phyloP scores from a whole-genome alignment of 1,284 basidiomycete genomes.

The Cryptococcus maquisensis region DNA sequence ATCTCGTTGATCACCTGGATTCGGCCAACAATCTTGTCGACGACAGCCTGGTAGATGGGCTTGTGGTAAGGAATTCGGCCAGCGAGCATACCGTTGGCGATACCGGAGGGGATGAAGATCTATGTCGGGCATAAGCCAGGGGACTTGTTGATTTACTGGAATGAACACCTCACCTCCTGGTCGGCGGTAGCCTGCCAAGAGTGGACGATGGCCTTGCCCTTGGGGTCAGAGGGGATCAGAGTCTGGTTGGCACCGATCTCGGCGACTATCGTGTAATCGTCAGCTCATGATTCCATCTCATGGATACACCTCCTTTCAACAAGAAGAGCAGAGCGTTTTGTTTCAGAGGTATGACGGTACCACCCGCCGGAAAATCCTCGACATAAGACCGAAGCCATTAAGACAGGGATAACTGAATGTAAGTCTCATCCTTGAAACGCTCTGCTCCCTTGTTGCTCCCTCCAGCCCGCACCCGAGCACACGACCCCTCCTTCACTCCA shows the following conservation, averaged over 20 bases:
- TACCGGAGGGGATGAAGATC: conserved; percentile 38
- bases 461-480: background rate
- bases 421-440: conserved; percentile 47
- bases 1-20: conserved; percentile 61
- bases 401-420: conserved; percentile 62
- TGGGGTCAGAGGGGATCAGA: conserved; percentile 57
- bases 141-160: background rate
- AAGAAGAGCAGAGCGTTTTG: conserved; percentile 1
- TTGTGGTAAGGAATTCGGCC: conserved; percentile 58
- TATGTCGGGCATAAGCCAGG: conserved; percentile 4
- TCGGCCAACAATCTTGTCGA: conserved; percentile 28
- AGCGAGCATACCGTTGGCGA: conserved; percentile 52
- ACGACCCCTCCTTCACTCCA: background rate
- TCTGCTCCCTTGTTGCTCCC: background rate
- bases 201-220: conserved; percentile 61
- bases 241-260: conserved; percentile 62
- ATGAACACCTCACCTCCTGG: conserved; percentile 53
- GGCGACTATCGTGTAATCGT: conserved; percentile 57
- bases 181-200: conserved; percentile 66
- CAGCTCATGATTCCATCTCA: background rate
- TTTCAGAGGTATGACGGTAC: conserved; percentile 50
- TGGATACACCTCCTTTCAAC: background rate
- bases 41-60: conserved; percentile 51
- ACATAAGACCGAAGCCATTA: conserved; percentile 60
- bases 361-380: conserved; percentile 57